Conservation (phyloP, 1,139 yeast species). For the Candida labiduridarum region DNA sequence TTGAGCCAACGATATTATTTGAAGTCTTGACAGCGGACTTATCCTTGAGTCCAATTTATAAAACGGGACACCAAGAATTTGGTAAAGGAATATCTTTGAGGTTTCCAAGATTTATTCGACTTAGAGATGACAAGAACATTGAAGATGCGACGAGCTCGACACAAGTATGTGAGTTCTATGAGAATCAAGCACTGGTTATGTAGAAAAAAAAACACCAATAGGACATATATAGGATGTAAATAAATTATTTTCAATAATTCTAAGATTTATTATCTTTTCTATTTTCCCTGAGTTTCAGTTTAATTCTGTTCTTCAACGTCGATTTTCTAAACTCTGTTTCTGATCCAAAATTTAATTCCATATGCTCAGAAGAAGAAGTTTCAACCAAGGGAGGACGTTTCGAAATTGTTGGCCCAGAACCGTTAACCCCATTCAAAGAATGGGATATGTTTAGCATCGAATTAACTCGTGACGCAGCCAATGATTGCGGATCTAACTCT, state of each 20-base stretch:
- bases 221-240: not conserved
- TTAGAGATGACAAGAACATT: constrained; percentile 83
- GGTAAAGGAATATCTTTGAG: constrained; percentile 91
- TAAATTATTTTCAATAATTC: constrained; percentile 3
- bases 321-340: constrained; percentile 11
- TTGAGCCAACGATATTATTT: constrained; percentile 84
- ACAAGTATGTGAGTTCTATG: constrained; percentile 88
- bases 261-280: constrained; percentile 22
- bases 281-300: constrained; percentile 36
- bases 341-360: constrained; percentile 39
- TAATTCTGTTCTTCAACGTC: constrained; percentile 38
- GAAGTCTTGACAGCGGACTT: constrained; percentile 95
- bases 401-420: constrained; percentile 9
- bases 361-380: constrained; percentile 28
- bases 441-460: constrained; percentile 13
- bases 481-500: constrained; percentile 28
- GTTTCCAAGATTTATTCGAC: constrained; percentile 84
- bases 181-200: constrained; percentile 60
- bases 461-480: constrained; percentile 11
- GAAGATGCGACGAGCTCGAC: constrained; percentile 91
- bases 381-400: constrained; percentile 21
- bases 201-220: constrained; percentile 6
- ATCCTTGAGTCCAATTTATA: constrained; percentile 88
- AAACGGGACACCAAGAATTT: constrained; percentile 76
- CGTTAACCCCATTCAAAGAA: constrained; percentile 27